Evolutionary conservation across 2,329 filamentous ascomycete species (phyloP), one percentile per base, ranked within the genome.

Genomic region (Geosmithia morbida): DNA sequence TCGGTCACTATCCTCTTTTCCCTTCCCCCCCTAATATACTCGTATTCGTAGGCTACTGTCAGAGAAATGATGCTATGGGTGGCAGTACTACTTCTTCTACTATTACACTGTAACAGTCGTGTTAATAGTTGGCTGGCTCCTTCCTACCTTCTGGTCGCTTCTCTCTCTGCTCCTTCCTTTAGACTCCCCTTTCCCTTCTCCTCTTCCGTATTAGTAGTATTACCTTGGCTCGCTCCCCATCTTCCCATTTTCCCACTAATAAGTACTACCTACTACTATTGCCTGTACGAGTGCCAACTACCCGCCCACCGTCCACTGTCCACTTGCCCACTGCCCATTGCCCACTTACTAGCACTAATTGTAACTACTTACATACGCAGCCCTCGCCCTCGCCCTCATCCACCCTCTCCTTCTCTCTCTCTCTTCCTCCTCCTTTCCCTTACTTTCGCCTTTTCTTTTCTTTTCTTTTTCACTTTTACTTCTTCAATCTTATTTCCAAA

Each of bases 331-430:
- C 14, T 37, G 14, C 11, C 33, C 33, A 43, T 43, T 43, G n/a
- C 41, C 41, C 17, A 42, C 42, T 29, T 22, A 14, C 42, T 29
- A 43, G 42, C 42, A 20, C 19, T 16, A 26, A 37, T 37, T 37
- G 33, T 11, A 11, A 37, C 14, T 37, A 37, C 22, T 26, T 26
- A 26, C 22, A 26, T 26, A 26, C 22, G 14, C 42, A 50, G 51
- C 52, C 49, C 47, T 44, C 52, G 52, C 48, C 45, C 49, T 40
- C 47, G 48, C 45, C 45, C 43, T 44, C 48, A 51, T 48, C 46
- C 22, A 40, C 49, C 42, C 48, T 51, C 43, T 44, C 42, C 45
- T 22, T 51, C 47, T 49, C 49, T 37, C 44, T 44, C 43, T 44
- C 29, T 40, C 29, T 40, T 43, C 30, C 33, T 48, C 29, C 19